Evolutionary conservation across 805 yeast genomes (phyloP).

Genomic region (Sungouiella blattae): DNA sequence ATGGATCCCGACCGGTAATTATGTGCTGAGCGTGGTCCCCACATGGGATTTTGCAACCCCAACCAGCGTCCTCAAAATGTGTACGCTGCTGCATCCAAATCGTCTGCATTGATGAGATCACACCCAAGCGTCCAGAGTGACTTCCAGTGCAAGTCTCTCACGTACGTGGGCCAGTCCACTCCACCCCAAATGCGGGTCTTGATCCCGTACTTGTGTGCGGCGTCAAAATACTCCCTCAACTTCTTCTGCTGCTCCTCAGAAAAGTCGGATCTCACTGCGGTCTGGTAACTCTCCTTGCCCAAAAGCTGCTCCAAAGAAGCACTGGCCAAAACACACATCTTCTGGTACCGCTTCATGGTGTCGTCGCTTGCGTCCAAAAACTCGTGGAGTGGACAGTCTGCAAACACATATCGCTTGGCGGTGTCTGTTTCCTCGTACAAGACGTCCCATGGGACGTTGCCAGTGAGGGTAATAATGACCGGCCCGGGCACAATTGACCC

Average conservation of each 20-base stretch:
- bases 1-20: no score
- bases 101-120: constrained; percentile 64
- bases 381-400: constrained; percentile 49
- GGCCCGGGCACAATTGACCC: constrained; percentile 46
- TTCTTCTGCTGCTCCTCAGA: constrained; percentile 25
- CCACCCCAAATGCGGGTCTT: constrained; percentile 70
- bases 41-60: no score
- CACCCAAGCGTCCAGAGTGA: constrained; percentile 46
- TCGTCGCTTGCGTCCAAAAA: constrained; percentile 21
- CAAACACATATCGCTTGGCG: constrained; percentile 37
- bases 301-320: constrained; percentile 35
- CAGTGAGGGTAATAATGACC: constrained; percentile 61
- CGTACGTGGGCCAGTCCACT: constrained; percentile 58
- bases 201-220: constrained; percentile 49
- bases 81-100: constrained; percentile 40
- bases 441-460: constrained; percentile 51
- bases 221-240: constrained; percentile 25
- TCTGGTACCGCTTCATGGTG: constrained; percentile 19
- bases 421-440: constrained; percentile 17
- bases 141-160: constrained; percentile 46
- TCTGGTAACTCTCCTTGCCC: constrained; percentile 17
- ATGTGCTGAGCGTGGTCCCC: no score
- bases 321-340: constrained; percentile 40
- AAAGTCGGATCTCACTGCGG: constrained; percentile 21
- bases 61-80: constrained; percentile 13